Evolutionary conservation across 108 stramenopile genomes (phyloP).

Genomic region (Aurantiochytrium sp.): DNA sequence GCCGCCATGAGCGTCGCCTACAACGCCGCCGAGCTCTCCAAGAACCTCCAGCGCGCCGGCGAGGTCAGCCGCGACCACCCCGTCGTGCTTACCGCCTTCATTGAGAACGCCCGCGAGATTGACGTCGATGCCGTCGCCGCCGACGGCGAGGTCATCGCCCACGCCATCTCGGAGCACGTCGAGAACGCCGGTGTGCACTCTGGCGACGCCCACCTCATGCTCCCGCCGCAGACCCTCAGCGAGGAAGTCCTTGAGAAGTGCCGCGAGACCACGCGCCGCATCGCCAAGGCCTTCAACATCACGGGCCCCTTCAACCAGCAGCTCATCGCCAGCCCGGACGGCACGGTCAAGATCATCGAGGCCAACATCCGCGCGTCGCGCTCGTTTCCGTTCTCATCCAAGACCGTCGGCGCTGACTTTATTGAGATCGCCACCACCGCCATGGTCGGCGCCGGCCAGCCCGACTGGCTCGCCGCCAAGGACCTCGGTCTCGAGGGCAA

Average conservation of each 20-base stretch:
- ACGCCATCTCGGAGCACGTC: slow-evolving; percentile 93
- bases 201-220: slow-evolving; percentile 86
- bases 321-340: slow-evolving; percentile 92
- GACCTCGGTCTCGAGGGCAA: slow-evolving; percentile 50
- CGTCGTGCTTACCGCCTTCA: slow-evolving; percentile 94
- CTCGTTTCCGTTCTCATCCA: slow-evolving; percentile 97
- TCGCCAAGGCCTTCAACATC: slow-evolving; percentile 88
- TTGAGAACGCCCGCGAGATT: slow-evolving; percentile 87
- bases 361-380: slow-evolving; percentile 95
- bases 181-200: slow-evolving; percentile 98
- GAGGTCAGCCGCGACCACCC: slow-evolving; percentile 91
- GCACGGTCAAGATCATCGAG: slow-evolving; percentile 91
- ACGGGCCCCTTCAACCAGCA: slow-evolving; percentile 98
- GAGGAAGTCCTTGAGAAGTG: slow-evolving; percentile 74
- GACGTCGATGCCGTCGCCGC: slow-evolving; percentile 94
- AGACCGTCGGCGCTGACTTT: slow-evolving; percentile 95
- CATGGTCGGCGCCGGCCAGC: slow-evolving; percentile 67
- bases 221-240: slow-evolving; percentile 79
- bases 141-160: slow-evolving; percentile 86
- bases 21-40: slow-evolving; percentile 78
- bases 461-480: slow-evolving; percentile 67
- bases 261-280: slow-evolving; percentile 76
- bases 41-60: slow-evolving; percentile 80
- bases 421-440: slow-evolving; percentile 90
- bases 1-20: slow-evolving; percentile 97